Conservation (phyloP, 495 filamentous ascomycete species). For the Aspergillus carlsbadensis region DNA sequence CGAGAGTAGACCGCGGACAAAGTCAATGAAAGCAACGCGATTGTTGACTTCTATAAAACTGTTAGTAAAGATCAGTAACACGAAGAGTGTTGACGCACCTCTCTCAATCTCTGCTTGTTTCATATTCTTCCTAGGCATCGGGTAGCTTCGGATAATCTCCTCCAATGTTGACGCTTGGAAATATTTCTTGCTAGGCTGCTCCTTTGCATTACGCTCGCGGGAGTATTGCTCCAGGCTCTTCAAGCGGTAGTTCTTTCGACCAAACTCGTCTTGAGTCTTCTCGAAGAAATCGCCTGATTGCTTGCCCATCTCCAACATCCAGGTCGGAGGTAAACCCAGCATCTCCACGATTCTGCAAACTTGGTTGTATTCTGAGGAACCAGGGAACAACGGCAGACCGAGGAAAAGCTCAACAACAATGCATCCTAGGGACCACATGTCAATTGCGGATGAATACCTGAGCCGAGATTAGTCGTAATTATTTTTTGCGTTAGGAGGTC, state of each 20-base stretch:
- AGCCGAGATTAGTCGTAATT: neutral
- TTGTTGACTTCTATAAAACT: constrained; percentile 85
- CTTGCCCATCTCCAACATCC: constrained; percentile 99
- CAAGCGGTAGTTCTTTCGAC: constrained; percentile 82
- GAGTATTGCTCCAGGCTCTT: constrained; percentile 99
- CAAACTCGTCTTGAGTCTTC: constrained; percentile 88
- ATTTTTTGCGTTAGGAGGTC: neutral
- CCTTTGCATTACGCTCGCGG: constrained; percentile 89
- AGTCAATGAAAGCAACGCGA: constrained; percentile 97
- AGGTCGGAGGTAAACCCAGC: constrained; percentile 92
- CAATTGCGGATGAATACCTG: constrained; percentile 96
- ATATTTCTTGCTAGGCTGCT: constrained; percentile 99
- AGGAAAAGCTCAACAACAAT: constrained; percentile 99
- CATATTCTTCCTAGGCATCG: constrained; percentile 99
- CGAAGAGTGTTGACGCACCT: constrained; percentile 71
- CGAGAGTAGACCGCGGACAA: constrained; percentile 89
- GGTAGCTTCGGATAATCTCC: constrained; percentile 95
- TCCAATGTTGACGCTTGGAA: constrained; percentile 91
- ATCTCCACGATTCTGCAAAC: constrained; percentile 97
- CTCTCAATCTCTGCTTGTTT: constrained; percentile 94
- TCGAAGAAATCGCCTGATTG: constrained; percentile 98
- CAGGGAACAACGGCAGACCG: constrained; percentile 91
- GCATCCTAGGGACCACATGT: constrained; percentile 99
- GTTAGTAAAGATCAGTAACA: too few species aligned
- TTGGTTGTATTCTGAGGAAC: constrained; percentile 99